These are phyloP conservation scores for Lentithecium fluviatile DNA, from an alignment of 495 filamentous ascomycete species.

Conservation along the genomic window DNA sequence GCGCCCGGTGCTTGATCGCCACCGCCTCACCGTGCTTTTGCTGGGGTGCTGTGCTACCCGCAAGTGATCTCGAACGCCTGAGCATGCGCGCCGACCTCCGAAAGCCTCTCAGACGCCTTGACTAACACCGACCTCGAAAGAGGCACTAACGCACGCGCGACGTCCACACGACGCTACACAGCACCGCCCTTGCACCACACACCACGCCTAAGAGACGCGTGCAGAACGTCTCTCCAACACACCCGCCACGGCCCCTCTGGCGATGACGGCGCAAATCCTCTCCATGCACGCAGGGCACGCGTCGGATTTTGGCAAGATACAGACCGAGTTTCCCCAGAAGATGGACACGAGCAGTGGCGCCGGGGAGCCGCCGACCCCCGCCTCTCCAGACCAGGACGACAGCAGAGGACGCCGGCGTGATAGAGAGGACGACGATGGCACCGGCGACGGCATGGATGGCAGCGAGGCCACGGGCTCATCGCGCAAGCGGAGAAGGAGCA, in stretches of 20 bases:
- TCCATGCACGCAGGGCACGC: conserved; percentile 35
- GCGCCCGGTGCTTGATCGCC: no score
- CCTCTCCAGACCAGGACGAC: conserved; percentile 30
- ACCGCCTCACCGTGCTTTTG: no score
- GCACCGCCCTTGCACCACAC: background rate
- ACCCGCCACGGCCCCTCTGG: background rate
- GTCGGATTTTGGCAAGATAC: conserved; percentile 36
- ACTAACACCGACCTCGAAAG: conserved; percentile 15
- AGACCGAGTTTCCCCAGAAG: conserved; percentile 29
- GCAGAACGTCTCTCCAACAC: background rate
- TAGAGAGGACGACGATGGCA: conserved; percentile 25
- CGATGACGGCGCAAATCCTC: conserved; percentile 38
- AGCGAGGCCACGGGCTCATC: conserved; percentile 42
- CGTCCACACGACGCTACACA: conserved; percentile 10
- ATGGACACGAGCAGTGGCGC: conserved; percentile 22
- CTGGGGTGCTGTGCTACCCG: conserved; percentile 9
- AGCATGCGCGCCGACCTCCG: conserved; percentile 29
- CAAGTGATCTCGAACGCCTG: background rate
- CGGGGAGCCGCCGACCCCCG: conserved; percentile 20
- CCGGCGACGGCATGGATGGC: conserved; percentile 22
- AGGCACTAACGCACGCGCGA: conserved; percentile 23
- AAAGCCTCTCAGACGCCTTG: background rate
- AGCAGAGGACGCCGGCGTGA: conserved; percentile 30
- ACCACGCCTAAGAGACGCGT: conserved; percentile 5
- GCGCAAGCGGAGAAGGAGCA: conserved; percentile 75